Conservation (phyloP, 2,329 filamentous ascomycete species). For the Botrytis fragariae region DNA sequence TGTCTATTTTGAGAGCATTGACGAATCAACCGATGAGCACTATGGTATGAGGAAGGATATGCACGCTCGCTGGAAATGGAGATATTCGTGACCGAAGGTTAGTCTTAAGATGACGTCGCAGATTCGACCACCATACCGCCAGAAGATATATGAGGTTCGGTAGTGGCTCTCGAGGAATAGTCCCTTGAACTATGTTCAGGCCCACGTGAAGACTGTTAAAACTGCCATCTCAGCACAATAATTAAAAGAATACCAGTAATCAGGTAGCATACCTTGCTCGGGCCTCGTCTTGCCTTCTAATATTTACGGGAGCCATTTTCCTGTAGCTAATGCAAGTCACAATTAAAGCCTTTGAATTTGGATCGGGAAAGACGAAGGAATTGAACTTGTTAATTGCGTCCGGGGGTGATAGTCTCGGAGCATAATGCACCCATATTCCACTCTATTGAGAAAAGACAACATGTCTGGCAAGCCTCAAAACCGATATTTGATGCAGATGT, state of each 20-base stretch:
- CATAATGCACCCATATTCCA: neutral
- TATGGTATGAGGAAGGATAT: too few relatives aligned
- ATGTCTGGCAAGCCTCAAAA: neutral
- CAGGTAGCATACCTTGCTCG: neutral
- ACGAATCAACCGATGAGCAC: too few relatives aligned
- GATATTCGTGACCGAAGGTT: too few relatives aligned
- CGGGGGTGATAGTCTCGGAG: neutral
- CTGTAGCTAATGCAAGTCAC: neutral
- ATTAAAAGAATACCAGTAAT: neutral
- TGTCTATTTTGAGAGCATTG: too few relatives aligned
- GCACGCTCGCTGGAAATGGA: too few relatives aligned
- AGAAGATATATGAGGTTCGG: neutral
- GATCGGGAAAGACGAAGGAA: neutral
- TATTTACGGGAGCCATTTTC: neutral
- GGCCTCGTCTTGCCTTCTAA: neutral
- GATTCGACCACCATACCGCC: neutral
- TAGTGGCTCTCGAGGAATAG: neutral
- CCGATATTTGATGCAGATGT: neutral
- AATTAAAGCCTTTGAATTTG: neutral
- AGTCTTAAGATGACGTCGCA: neutral
- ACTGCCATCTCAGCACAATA: neutral
- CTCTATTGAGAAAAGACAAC: neutral
- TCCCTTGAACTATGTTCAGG: neutral
- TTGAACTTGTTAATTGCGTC: neutral
- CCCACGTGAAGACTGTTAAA: neutral